Evolutionary conservation across 441 rosid species (phyloP).

Genomic region (Populus hybrid): DNA sequence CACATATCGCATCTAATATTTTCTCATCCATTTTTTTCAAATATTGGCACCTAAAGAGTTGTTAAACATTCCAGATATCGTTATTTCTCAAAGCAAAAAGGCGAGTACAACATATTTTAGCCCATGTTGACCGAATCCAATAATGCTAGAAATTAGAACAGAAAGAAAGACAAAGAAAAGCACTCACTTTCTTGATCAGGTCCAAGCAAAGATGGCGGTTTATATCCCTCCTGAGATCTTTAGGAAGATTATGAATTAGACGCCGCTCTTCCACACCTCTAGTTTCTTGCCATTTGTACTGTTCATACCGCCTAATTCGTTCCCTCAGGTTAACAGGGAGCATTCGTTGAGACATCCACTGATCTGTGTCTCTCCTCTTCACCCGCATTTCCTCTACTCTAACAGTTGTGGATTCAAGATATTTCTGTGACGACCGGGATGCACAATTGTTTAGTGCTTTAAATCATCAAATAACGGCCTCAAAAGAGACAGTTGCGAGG

Average conservation of each 20-base stretch:
- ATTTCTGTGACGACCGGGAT: slow-evolving; percentile 39
- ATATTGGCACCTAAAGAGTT: slow-evolving; percentile 69
- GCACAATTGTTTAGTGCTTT: neutral
- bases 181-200: slow-evolving; percentile 52
- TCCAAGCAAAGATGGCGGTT: slow-evolving; percentile 55
- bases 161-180: neutral
- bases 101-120: neutral
- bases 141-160: neutral
- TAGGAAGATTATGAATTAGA: slow-evolving; percentile 51
- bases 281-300: slow-evolving; percentile 66
- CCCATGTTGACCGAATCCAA: neutral
- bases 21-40: slow-evolving; percentile 86
- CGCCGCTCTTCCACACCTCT: slow-evolving; percentile 60
- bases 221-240: slow-evolving; percentile 58
- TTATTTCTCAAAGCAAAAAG: neutral
- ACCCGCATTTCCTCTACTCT: slow-evolving; percentile 72
- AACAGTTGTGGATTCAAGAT: slow-evolving; percentile 53
- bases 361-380: slow-evolving; percentile 55
- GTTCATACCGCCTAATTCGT: slow-evolving; percentile 48
- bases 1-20: slow-evolving; percentile 86
- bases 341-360: slow-evolving; percentile 70
- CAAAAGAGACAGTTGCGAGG: neutral
- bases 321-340: slow-evolving; percentile 47
- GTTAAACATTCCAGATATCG: neutral
- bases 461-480: neutral